Evolutionary conservation across 257 asterid genomes (phyloP).

Genomic region (Thymus quinquecostatus): DNA sequence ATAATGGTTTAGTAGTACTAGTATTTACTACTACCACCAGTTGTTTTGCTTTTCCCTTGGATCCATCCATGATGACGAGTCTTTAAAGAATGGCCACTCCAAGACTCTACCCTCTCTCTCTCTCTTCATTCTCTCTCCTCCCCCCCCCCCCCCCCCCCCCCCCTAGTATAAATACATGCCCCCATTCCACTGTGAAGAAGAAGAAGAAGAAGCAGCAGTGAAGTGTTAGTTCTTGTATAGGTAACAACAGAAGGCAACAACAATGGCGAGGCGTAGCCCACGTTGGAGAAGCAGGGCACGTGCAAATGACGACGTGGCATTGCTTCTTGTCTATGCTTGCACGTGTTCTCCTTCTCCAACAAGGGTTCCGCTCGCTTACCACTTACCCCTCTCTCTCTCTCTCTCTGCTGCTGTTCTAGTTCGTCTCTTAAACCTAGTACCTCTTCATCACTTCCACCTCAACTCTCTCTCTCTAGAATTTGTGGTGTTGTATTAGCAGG

Average conservation of each 20-base stretch:
- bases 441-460: too few relatives aligned
- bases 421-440: background rate
- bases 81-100: constrained; percentile 58
- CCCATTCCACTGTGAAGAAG: too few relatives aligned
- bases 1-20: too few relatives aligned
- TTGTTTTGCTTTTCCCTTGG: constrained; percentile 36
- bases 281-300: constrained; percentile 97
- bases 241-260: background rate
- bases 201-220: background rate
- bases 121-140: background rate
- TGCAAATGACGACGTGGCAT: constrained; percentile 42
- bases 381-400: constrained; percentile 21
- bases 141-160: constrained; percentile 1
- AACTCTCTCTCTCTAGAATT: too few relatives aligned
- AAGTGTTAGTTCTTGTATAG: background rate
- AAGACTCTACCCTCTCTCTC: constrained; percentile 35
- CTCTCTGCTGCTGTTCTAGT: background rate
- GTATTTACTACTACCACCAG: too few relatives aligned
- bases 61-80: constrained; percentile 30
- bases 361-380: constrained; percentile 40
- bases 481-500: background rate
- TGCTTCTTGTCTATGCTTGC: constrained; percentile 33
- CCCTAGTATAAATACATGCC: constrained; percentile 43
- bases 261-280: constrained; percentile 42
- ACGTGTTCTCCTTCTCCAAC: constrained; percentile 96